phyloP scores from a whole-genome alignment of 129 eudicot species.

The Tagetes patula region DNA sequence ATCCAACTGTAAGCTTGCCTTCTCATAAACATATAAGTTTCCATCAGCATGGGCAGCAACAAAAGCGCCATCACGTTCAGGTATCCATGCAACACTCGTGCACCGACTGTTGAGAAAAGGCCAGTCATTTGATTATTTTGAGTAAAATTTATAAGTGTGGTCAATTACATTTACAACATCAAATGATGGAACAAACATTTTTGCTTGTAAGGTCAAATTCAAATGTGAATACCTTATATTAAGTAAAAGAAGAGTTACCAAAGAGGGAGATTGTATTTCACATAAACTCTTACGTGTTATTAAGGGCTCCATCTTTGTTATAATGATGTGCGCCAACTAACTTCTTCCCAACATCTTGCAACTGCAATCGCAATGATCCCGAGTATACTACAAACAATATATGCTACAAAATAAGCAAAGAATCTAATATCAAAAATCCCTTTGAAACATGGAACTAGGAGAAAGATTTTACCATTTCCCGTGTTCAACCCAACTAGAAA shows the following conservation, averaged over 20 bases:
- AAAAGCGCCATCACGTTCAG: slow-evolving; percentile 79
- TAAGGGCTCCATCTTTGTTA: slow-evolving; percentile 81
- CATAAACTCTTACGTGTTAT: slow-evolving; percentile 51
- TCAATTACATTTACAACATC: not conserved
- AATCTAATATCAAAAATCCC: slow-evolving; percentile 20
- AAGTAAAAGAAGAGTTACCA: not conserved
- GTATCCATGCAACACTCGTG: slow-evolving; percentile 78
- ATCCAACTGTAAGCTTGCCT: slow-evolving; percentile 52
- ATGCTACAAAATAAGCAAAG: slow-evolving; percentile 28
- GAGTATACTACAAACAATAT: slow-evolving; percentile 59
- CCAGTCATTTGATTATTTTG: slow-evolving; percentile 8
- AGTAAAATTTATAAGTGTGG: not conserved
- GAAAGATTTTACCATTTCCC: slow-evolving; percentile 63
- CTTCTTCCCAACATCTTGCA: slow-evolving; percentile 86
- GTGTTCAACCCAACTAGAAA: slow-evolving; percentile 68
- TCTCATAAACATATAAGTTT: slow-evolving; percentile 79
- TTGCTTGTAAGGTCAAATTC: slow-evolving; percentile 10
- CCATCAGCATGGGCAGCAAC: slow-evolving; percentile 86
- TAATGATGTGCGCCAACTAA: slow-evolving; percentile 88
- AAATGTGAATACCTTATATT: not conserved
- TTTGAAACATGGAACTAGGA: not conserved
- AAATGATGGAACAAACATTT: slow-evolving; percentile 1
- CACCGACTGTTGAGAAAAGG: slow-evolving; percentile 53
- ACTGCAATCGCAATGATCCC: slow-evolving; percentile 69
- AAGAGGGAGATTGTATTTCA: not conserved